Conservation (phyloP, 306 rosid genomes). For the Abrus precatorius region DNA sequence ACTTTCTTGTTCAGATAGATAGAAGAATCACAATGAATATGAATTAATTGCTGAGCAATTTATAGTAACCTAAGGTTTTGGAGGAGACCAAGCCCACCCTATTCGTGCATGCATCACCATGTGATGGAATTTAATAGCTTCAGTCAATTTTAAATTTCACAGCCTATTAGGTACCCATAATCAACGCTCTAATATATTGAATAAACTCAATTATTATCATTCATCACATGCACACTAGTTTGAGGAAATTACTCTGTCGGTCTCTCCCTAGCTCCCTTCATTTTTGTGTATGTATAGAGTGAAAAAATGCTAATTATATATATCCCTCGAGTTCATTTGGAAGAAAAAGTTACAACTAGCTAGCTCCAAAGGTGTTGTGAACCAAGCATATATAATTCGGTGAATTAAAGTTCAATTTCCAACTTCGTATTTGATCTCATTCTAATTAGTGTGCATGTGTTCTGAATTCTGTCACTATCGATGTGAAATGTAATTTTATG, state of each 20-base stretch:
- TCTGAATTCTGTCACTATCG: background rate
- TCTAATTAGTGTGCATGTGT: background rate
- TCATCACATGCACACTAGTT: background rate
- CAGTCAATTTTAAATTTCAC: constrained; percentile 25
- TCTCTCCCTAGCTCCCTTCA: too few relatives aligned
- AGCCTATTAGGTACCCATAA: background rate
- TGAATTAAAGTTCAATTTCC: constrained; percentile 5
- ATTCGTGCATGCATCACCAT: constrained; percentile 41
- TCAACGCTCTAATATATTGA: background rate
- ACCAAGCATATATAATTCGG: background rate
- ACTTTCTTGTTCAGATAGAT: constrained; percentile 40
- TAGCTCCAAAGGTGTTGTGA: background rate
- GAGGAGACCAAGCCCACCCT: constrained; percentile 36
- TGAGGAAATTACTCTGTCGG: background rate
- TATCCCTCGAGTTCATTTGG: too few relatives aligned
- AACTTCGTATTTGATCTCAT: constrained; percentile 2
- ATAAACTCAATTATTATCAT: constrained; percentile 3
- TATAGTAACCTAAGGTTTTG: constrained; percentile 56
- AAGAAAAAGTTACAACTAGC: background rate
- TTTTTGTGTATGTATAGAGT: too few relatives aligned
- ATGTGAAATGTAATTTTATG: background rate
- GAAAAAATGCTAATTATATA: too few relatives aligned
- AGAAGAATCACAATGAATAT: constrained; percentile 44
- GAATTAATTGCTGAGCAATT: constrained; percentile 49
- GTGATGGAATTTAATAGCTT: constrained; percentile 47